Evolutionary conservation across 345 rosid species (phyloP).

Genomic region (Dimocarpus longan): DNA sequence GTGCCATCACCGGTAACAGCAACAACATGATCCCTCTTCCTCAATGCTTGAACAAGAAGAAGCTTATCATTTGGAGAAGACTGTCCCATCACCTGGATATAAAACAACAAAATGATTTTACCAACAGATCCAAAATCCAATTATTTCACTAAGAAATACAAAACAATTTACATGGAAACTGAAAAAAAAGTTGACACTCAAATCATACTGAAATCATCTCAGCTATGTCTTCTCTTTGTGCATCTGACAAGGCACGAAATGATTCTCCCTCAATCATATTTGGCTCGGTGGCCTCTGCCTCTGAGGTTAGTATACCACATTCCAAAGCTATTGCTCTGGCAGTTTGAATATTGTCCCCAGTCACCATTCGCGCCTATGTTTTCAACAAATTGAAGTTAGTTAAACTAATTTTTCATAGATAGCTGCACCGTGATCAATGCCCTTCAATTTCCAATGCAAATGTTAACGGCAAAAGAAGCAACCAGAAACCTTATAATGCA

Average conservation of each 20-base stretch:
- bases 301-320: constrained; percentile 78
- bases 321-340: constrained; percentile 96
- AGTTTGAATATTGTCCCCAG: constrained; percentile 95
- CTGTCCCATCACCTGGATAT: constrained; percentile 83
- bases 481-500: background rate
- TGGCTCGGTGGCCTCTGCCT: constrained; percentile 62
- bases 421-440: background rate
- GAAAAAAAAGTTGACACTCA: background rate
- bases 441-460: background rate
- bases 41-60: constrained; percentile 84
- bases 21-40: constrained; percentile 71
- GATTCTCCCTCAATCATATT: constrained; percentile 81
- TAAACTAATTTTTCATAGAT: background rate
- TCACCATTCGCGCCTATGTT: constrained; percentile 90
- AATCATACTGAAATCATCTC: constrained; percentile 75
- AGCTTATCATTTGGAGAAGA: constrained; percentile 93
- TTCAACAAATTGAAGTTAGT: constrained; percentile 7
- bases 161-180: background rate
- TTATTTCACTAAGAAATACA: background rate
- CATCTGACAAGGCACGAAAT: constrained; percentile 72
- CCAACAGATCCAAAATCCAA: background rate
- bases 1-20: constrained; percentile 97
- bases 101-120: constrained; percentile 8
- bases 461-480: background rate
- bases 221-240: constrained; percentile 69